These are phyloP conservation scores for Kitagawia praeruptora DNA, from an alignment of 129 eudicot genomes.

Conservation along the genomic window DNA sequence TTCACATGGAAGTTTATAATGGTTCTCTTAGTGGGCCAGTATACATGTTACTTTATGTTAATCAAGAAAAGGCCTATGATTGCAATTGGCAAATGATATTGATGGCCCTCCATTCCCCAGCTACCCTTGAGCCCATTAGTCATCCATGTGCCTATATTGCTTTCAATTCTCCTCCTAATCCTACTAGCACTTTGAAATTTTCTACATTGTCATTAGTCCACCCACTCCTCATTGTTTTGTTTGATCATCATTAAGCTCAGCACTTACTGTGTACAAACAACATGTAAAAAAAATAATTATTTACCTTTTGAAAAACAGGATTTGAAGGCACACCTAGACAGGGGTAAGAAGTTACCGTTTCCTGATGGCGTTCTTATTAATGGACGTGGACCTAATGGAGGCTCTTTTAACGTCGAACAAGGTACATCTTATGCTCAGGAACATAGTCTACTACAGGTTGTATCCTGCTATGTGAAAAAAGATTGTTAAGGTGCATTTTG, in stretches of 20 bases:
- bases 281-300: not conserved
- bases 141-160: not conserved
- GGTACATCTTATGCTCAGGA: slow-evolving; percentile 22
- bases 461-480: not conserved
- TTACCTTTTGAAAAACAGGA: slow-evolving; percentile 21
- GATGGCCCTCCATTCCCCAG: not conserved
- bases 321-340: slow-evolving; percentile 47
- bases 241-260: not conserved
- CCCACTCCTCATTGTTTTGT: not conserved
- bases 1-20: not conserved
- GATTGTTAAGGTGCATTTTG: not conserved
- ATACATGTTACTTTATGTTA: not conserved
- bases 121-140: not conserved
- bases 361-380: slow-evolving; percentile 88
- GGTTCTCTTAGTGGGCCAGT: not conserved
- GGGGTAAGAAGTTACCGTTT: slow-evolving; percentile 56
- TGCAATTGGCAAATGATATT: not conserved
- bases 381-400: slow-evolving; percentile 69
- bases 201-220: not conserved
- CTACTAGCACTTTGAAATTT: not conserved
- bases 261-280: not conserved
- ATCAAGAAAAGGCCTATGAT: not conserved
- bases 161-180: slow-evolving; percentile 2
- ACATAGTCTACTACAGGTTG: not conserved
- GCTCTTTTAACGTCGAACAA: slow-evolving; percentile 58